phyloP scores from a whole-genome alignment of 352 stramenopile genomes.

The Pythium scleroteichum region DNA sequence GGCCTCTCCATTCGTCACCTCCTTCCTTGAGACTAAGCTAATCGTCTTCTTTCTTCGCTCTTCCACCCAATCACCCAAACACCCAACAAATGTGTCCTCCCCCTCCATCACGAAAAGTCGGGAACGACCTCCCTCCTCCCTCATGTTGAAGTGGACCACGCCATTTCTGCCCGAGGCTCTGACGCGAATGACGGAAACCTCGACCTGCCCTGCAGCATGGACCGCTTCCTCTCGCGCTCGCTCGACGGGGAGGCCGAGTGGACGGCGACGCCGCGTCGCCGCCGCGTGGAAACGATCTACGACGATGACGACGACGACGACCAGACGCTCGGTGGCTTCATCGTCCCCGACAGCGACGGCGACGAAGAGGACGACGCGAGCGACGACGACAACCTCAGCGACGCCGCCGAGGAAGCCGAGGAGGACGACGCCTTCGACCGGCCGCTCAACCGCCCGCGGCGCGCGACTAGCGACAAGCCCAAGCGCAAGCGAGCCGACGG shows the following conservation, averaged over 20 bases:
- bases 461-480: background rate
- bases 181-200: background rate
- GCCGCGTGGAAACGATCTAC: conserved; percentile 8
- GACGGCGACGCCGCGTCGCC: conserved; percentile 16
- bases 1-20: no score
- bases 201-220: conserved; percentile 1
- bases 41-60: background rate
- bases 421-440: conserved; percentile 12
- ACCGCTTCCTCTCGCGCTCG: background rate
- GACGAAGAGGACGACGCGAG: conserved; percentile 25
- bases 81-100: background rate
- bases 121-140: conserved; percentile 12
- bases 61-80: conserved; percentile 19
- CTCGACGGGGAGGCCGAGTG: conserved; percentile 42
- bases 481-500: conserved; percentile 20
- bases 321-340: conserved; percentile 14
- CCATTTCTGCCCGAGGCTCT: background rate
- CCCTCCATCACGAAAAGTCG: conserved; percentile 13
- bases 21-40: conserved; percentile 18
- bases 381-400: conserved; percentile 19
- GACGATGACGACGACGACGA: conserved; percentile 21
- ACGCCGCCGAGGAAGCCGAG: conserved; percentile 24
- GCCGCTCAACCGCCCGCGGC: conserved; percentile 14
- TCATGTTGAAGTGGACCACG: conserved; percentile 20
- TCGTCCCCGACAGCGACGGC: conserved; percentile 29